Evolutionary conservation across 2,329 filamentous ascomycete genomes (phyloP).

Genomic region (Paracorniculantispora psalliotae): DNA sequence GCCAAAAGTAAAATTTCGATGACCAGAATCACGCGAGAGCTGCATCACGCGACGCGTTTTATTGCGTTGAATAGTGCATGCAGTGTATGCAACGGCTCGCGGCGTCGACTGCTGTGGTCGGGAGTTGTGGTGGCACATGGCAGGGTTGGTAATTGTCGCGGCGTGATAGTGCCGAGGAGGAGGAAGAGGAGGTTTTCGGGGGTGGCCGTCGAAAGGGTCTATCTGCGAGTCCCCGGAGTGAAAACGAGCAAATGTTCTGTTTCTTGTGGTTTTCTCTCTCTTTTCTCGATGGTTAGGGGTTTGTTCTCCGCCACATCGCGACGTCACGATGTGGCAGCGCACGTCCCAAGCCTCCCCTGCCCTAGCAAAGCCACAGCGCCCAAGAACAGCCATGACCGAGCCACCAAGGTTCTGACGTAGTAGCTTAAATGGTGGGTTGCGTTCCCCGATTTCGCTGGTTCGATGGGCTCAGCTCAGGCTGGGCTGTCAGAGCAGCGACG

Average conservation of each 20-base stretch:
- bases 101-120: neutral
- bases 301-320: neutral
- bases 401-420: neutral
- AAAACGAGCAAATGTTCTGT: too few species aligned
- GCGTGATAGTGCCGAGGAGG: neutral
- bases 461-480: too few species aligned
- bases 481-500: too few species aligned
- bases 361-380: neutral
- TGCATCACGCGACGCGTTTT: slow-evolving; percentile 12
- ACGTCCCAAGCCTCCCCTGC: neutral
- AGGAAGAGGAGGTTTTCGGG: too few species aligned
- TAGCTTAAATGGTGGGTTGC: neutral
- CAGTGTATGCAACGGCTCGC: neutral
- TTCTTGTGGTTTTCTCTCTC: too few species aligned
- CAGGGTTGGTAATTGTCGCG: neutral
- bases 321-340: neutral
- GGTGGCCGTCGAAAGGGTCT: neutral
- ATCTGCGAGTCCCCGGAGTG: neutral
- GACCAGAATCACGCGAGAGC: neutral
- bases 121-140: neutral
- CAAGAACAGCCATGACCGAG: neutral
- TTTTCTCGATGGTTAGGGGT: neutral
- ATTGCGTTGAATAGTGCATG: neutral
- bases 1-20: neutral
- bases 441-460: neutral